These are phyloP conservation scores for Aspergillus chevalieri DNA, from an alignment of 2,329 filamentous ascomycete species.

Conservation along the genomic window DNA sequence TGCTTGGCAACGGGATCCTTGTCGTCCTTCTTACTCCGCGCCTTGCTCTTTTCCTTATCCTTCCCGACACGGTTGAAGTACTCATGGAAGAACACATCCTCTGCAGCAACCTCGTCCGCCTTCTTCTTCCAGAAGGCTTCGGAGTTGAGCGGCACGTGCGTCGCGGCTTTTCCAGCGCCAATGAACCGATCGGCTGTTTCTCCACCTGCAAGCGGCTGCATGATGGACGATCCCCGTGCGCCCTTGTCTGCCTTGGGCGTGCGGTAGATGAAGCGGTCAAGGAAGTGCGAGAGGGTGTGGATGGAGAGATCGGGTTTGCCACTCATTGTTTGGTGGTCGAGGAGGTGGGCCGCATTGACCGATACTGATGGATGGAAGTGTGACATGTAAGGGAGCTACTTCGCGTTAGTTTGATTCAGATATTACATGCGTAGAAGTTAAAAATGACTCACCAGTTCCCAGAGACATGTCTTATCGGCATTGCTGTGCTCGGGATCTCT, in stretches of 20 bases:
- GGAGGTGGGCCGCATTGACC: conserved; percentile 68
- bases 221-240: conserved; percentile 78
- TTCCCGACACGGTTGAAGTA: conserved; percentile 80
- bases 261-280: conserved; percentile 97
- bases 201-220: conserved; percentile 78
- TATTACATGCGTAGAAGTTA: not conserved
- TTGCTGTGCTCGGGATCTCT: conserved; percentile 86
- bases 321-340: conserved; percentile 64
- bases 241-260: conserved; percentile 67
- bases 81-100: conserved; percentile 97
- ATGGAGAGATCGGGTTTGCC: conserved; percentile 85
- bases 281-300: conserved; percentile 88
- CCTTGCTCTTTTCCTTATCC: conserved; percentile 53
- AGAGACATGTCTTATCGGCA: conserved; percentile 86
- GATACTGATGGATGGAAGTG: conserved; percentile 94
- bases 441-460: conserved; percentile 66
- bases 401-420: conserved; percentile 13
- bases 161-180: conserved; percentile 51
- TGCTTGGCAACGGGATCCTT: conserved; percentile 37
- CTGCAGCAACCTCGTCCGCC: conserved; percentile 75
- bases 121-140: conserved; percentile 89
- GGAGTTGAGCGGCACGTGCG: conserved; percentile 69
- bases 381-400: conserved; percentile 57
- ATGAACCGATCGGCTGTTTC: conserved; percentile 58
- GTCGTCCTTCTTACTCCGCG: conserved; percentile 52